A percentile compares a stretch with the other conserved stretches of the same genome.
phyloP scores from a whole-genome alignment of 1,284 basidiomycete genomes.

The Cryptococcus sp. region DNA sequence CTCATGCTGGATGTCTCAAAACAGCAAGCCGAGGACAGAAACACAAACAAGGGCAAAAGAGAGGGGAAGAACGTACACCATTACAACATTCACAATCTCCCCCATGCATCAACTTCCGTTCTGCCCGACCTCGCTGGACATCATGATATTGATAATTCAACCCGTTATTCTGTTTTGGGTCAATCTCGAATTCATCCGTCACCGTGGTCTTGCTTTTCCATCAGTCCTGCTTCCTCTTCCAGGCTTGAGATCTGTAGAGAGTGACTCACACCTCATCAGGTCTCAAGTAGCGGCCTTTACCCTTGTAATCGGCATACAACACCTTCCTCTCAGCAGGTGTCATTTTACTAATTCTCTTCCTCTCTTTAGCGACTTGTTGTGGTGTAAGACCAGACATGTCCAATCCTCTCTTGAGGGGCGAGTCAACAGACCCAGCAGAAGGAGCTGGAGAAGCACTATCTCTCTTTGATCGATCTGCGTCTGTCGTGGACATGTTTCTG shows the following conservation, averaged over 20 bases:
- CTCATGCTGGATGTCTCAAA: background rate
- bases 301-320: constrained; percentile 39
- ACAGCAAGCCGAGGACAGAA: no score
- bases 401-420: constrained; percentile 11
- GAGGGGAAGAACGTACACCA: constrained; percentile 55
- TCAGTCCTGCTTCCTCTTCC: constrained; percentile 15
- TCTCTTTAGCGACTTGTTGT: constrained; percentile 24
- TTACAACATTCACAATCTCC: constrained; percentile 79
- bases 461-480: background rate
- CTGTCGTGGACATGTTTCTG: background rate
- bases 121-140: constrained; percentile 65
- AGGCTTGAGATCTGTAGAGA: no score
- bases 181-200: constrained; percentile 63
- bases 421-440: background rate
- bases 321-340: constrained; percentile 26
- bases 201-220: constrained; percentile 50
- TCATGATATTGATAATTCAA: constrained; percentile 65
- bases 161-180: constrained; percentile 63
- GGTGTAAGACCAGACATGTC: constrained; percentile 29
- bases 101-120: constrained; percentile 64
- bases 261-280: constrained; percentile 37
- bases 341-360: constrained; percentile 25
- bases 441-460: background rate
- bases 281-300: constrained; percentile 34
- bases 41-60: no score